Evolutionary conservation across 352 stramenopile species (phyloP).

Genomic region (Globisporangium polare): DNA sequence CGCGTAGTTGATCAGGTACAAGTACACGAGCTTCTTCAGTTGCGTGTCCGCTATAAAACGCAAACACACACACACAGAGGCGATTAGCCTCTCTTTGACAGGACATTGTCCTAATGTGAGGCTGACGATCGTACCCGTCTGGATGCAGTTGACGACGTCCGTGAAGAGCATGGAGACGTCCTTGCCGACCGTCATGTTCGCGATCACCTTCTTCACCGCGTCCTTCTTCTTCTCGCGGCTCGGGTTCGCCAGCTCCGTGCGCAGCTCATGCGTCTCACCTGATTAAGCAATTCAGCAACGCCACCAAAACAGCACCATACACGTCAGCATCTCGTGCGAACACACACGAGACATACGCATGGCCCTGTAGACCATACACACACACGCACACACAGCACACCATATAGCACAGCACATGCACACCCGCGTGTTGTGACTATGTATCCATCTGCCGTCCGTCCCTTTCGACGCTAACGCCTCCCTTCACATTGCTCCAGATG

Average conservation of each 20-base stretch:
- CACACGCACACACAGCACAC: not conserved
- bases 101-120: too few relatives aligned
- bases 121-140: slow-evolving; percentile 86
- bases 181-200: slow-evolving; percentile 99
- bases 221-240: slow-evolving; percentile 98
- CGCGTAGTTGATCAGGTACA: slow-evolving; percentile 99
- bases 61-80: not conserved
- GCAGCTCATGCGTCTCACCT: slow-evolving; percentile 97
- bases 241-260: slow-evolving; percentile 95
- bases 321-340: not conserved
- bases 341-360: too few relatives aligned
- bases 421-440: not conserved
- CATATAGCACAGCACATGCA: not conserved
- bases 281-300: not conserved
- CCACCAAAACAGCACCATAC: not conserved
- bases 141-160: slow-evolving; percentile 99
- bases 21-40: slow-evolving; percentile 99
- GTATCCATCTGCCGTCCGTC: not conserved
- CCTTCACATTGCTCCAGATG: not conserved
- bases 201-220: slow-evolving; percentile 99
- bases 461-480: not conserved
- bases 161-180: slow-evolving; percentile 99
- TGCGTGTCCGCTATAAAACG: slow-evolving; percentile 89
- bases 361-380: too few relatives aligned
- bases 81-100: not conserved